Conservation (phyloP, 345 rosid species). For the Eucalyptus polyanthemos region DNA sequence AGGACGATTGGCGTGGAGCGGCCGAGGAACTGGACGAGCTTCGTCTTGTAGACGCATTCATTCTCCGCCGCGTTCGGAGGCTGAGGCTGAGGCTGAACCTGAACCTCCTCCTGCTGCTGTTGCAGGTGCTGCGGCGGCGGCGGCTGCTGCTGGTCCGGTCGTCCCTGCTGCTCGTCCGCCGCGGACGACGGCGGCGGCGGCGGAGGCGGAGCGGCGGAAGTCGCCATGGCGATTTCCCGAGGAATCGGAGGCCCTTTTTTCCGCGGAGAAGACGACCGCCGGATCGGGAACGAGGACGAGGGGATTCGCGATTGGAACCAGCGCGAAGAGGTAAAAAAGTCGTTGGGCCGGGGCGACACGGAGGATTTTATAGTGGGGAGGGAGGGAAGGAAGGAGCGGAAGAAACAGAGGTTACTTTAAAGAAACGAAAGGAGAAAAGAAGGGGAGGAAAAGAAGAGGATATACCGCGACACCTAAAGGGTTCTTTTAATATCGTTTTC, state of each 20-base stretch:
- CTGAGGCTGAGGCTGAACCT: constrained; percentile 1
- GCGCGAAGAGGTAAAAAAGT: background rate
- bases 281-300: background rate
- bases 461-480: background rate
- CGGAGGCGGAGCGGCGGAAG: background rate
- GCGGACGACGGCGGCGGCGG: background rate
- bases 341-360: background rate
- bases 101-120: background rate
- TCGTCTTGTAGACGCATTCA: constrained; percentile 63
- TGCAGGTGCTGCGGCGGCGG: constrained; percentile 6
- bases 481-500: background rate
- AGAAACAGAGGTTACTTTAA: no score
- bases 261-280: background rate
- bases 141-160: background rate
- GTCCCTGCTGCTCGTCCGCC: background rate
- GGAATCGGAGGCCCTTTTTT: background rate
- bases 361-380: background rate
- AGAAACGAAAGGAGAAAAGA: background rate
- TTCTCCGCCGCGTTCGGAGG: constrained; percentile 1
- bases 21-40: constrained; percentile 75
- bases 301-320: background rate
- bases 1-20: constrained; percentile 82
- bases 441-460: background rate
- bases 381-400: background rate
- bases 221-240: background rate